Conservation (phyloP, 1,284 basidiomycete genomes). For the Melampsora abietis-canadensis region DNA sequence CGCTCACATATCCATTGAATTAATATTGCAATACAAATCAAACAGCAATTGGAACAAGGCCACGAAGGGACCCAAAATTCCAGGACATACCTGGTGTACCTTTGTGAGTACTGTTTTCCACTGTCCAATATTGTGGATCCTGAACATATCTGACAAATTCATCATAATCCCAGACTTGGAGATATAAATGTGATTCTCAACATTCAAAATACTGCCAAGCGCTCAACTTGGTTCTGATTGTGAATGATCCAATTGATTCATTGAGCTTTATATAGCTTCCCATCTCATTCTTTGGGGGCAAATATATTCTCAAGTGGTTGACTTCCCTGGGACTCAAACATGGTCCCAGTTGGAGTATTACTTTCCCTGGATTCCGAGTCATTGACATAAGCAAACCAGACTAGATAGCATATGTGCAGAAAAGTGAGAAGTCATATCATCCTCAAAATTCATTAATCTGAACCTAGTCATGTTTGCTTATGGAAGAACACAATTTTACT, state of each 20-base stretch:
- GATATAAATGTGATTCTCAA: not conserved
- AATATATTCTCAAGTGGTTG: not conserved
- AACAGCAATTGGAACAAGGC: slow-evolving; percentile 20
- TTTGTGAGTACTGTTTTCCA: not conserved
- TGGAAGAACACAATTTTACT: too few relatives aligned
- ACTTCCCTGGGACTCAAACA: slow-evolving; percentile 1
- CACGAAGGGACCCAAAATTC: not conserved
- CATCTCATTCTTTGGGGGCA: not conserved
- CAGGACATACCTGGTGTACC: slow-evolving; percentile 11
- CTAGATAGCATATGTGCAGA: slow-evolving; percentile 38
- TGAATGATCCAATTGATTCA: not conserved
- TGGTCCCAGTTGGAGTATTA: slow-evolving; percentile 14
- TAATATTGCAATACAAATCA: not conserved
- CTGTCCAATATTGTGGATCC: not conserved
- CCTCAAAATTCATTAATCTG: not conserved
- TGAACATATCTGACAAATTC: not conserved
- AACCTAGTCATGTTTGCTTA: too few relatives aligned
- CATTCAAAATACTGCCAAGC: not conserved
- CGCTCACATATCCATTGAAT: not conserved
- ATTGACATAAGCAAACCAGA: slow-evolving; percentile 43
- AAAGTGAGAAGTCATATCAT: slow-evolving; percentile 14
- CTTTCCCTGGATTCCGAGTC: slow-evolving; percentile 16
- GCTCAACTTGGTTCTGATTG: not conserved
- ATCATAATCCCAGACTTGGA: not conserved
- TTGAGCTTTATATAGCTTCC: not conserved